These are phyloP conservation scores for Aspergillus transmontanensis DNA, from an alignment of 2,329 filamentous ascomycete genomes.

Conservation along the genomic window DNA sequence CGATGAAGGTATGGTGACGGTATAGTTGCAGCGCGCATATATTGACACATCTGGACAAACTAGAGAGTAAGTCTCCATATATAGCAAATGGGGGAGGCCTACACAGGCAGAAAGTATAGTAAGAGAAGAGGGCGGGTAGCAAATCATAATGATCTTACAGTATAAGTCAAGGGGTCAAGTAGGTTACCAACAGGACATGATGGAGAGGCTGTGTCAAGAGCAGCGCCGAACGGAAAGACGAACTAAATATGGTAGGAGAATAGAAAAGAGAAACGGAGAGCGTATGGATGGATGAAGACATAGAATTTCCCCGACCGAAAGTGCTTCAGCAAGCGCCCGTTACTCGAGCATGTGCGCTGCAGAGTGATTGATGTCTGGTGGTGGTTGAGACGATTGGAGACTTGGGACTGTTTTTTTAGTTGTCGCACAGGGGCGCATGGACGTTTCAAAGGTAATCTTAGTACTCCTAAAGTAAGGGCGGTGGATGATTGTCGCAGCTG, in stretches of 20 bases:
- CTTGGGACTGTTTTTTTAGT: slow-evolving; percentile 1
- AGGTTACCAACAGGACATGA: not conserved
- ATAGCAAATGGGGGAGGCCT: slow-evolving; percentile 14
- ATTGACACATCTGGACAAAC: slow-evolving; percentile 4
- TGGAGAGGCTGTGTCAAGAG: slow-evolving; percentile 7
- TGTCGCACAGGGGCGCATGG: slow-evolving; percentile 1
- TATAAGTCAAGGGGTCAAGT: not conserved
- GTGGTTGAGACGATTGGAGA: not conserved
- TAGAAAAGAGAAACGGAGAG: not conserved
- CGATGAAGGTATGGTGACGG: not conserved
- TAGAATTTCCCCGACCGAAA: not conserved
- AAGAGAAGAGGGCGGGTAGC: not conserved
- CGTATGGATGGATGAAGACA: slow-evolving; percentile 1
- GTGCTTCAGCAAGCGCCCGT: slow-evolving; percentile 2
- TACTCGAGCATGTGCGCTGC: not conserved
- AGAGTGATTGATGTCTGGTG: not conserved
- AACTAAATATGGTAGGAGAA: not conserved
- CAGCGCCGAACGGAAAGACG: not conserved
- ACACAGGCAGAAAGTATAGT: slow-evolving; percentile 14
- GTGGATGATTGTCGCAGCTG: slow-evolving; percentile 3
- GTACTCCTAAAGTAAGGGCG: not conserved
- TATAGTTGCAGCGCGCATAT: slow-evolving; percentile 5
- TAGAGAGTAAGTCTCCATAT: slow-evolving; percentile 18
- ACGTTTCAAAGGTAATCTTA: slow-evolving; percentile 1
- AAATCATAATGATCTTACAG: slow-evolving; percentile 6